A percentile compares a stretch with the other conserved stretches of the same genome.
Evolutionary conservation across 139 green algal genomes (phyloP).

Genomic region (Chlorella sorokiniana): DNA sequence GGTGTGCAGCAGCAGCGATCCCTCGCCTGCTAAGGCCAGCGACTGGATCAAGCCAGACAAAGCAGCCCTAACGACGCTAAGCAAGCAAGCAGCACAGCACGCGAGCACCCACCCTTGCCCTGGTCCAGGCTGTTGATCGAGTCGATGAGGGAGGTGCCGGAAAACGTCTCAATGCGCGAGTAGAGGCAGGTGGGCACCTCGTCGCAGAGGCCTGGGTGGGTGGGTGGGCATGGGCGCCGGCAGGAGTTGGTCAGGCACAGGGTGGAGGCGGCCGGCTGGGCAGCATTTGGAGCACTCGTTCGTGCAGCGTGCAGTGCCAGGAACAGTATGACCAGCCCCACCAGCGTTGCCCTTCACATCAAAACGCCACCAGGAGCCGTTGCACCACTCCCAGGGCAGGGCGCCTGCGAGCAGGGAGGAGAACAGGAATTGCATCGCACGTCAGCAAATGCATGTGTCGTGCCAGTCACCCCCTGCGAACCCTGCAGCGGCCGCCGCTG

Average conservation of each 20-base stretch:
- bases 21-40: no score
- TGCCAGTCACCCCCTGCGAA: no score
- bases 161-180: conserved; percentile 25
- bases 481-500: no score
- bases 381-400: conserved; percentile 38
- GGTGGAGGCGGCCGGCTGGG: not conserved
- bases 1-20: no score
- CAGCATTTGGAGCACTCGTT: no score
- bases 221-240: not conserved
- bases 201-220: conserved; percentile 43
- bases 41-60: no score
- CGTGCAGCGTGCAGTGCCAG: not conserved
- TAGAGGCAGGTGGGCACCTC: conserved; percentile 45
- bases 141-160: conserved; percentile 50
- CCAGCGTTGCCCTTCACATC: conserved; percentile 37
- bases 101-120: not conserved
- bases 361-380: conserved; percentile 38
- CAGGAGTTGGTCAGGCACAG: not conserved
- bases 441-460: no score
- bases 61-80: not conserved
- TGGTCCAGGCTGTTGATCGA: conserved; percentile 16
- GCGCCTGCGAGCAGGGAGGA: conserved; percentile 3
- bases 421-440: not conserved
- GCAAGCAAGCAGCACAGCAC: not conserved
- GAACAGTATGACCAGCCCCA: not conserved